Percentiles rank a stretch among this genome's conserved stretches.
Conservation (phyloP, 345 rosid genomes). For the Viola odorata region DNA sequence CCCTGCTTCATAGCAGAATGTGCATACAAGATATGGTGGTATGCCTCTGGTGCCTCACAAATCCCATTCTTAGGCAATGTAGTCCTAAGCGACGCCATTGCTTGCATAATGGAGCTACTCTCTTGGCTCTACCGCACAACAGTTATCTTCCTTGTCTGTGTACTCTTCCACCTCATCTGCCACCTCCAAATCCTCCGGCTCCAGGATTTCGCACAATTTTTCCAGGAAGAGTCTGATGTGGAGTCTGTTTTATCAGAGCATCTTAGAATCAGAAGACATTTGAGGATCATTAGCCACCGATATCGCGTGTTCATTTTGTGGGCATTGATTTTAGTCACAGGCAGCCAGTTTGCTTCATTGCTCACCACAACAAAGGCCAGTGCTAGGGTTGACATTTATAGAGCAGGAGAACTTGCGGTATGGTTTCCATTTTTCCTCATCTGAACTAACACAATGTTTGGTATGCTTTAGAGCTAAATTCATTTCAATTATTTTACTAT, state of each 20-base stretch:
- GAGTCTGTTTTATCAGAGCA: constrained; percentile 69
- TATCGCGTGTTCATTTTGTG: constrained; percentile 59
- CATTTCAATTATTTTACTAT: too few species aligned
- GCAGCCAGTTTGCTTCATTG: constrained; percentile 80
- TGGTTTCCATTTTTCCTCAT: constrained; percentile 12
- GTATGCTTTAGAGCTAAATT: too few species aligned
- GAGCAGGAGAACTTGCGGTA: constrained; percentile 90
- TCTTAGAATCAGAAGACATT: constrained; percentile 71
- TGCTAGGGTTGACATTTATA: constrained; percentile 47
- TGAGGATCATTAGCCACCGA: constrained; percentile 86
- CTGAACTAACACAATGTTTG: not conserved
- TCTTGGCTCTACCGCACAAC: constrained; percentile 92
- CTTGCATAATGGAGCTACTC: constrained; percentile 72
- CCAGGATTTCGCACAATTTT: constrained; percentile 73
- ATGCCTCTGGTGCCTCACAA: constrained; percentile 84
- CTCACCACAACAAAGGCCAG: constrained; percentile 60
- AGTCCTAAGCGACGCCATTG: constrained; percentile 63
- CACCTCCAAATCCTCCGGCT: constrained; percentile 89
- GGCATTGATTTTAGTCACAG: constrained; percentile 65
- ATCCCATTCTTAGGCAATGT: constrained; percentile 84
- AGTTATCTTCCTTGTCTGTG: constrained; percentile 74
- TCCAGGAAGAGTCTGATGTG: constrained; percentile 72
- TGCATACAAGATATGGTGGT: constrained; percentile 97
- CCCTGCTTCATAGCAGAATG: constrained; percentile 72
- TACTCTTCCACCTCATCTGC: constrained; percentile 81